A percentile compares a stretch with the other conserved stretches of the same genome.
Conservation (phyloP, 768 basidiomycete species). For the Tylopilus sp. region DNA sequence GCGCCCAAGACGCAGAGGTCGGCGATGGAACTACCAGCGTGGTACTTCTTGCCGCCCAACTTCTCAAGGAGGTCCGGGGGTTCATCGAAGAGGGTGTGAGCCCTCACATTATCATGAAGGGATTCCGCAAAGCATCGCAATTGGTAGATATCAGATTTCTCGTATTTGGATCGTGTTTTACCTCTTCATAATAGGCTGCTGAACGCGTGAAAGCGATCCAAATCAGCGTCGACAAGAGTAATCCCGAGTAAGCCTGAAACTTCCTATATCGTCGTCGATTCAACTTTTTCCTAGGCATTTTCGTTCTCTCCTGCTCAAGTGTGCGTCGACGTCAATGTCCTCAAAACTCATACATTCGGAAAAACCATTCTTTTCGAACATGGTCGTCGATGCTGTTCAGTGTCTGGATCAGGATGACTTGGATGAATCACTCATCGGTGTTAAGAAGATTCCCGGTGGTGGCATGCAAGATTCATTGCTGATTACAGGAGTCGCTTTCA, state of each 20-base stretch:
- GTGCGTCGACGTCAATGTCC: slow-evolving; percentile 99
- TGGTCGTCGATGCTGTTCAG: slow-evolving; percentile 97
- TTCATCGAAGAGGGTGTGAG: slow-evolving; percentile 97
- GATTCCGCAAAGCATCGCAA: slow-evolving; percentile 82
- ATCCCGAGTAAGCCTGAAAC: slow-evolving; percentile 71
- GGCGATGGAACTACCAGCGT: slow-evolving; percentile 98
- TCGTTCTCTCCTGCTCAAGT: slow-evolving; percentile 91
- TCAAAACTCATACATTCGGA: slow-evolving; percentile 98
- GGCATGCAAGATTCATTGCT: slow-evolving; percentile 95
- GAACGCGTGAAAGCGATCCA: slow-evolving; percentile 88
- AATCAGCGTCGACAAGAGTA: slow-evolving; percentile 81
- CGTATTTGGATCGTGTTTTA: slow-evolving; percentile 8
- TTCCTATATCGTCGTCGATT: slow-evolving; percentile 1
- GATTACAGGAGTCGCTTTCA: slow-evolving; percentile 92
- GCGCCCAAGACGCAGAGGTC: slow-evolving; percentile 97
- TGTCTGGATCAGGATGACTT: slow-evolving; percentile 91
- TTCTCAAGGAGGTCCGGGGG: slow-evolving; percentile 86
- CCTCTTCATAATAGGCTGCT: slow-evolving; percentile 59
- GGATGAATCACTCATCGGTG: slow-evolving; percentile 93
- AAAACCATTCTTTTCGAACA: slow-evolving; percentile 97
- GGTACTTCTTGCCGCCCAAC: slow-evolving; percentile 88
- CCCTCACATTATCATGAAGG: slow-evolving; percentile 97
- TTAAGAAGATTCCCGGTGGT: slow-evolving; percentile 97
- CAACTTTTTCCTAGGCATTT: slow-evolving; percentile 59
- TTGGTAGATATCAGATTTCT: slow-evolving; percentile 51